Evolutionary conservation across 352 stramenopile species (phyloP).

Genomic region (Globisporangium nodosum): DNA sequence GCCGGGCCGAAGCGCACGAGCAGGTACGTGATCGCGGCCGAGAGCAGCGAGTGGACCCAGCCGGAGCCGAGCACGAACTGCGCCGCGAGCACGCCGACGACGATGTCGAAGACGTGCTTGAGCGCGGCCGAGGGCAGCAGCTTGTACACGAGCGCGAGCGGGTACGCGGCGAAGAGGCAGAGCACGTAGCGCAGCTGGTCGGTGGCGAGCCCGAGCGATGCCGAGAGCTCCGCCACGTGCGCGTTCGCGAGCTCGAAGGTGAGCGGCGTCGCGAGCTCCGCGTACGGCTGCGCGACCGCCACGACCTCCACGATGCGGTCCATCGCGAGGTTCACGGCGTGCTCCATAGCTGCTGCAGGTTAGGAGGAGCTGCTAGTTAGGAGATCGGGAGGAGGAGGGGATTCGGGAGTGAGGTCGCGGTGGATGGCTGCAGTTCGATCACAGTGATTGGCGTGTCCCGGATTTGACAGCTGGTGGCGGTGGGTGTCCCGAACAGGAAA

Average conservation of each 20-base stretch:
- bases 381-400: no score
- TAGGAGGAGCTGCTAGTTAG: no score
- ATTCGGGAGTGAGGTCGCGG: no score
- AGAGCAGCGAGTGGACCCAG: constrained; percentile 93
- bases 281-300: constrained; percentile 29
- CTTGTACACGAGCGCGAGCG: constrained; percentile 70
- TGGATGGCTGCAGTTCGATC: no score
- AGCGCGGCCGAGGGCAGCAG: constrained; percentile 65
- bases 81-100: constrained; percentile 88
- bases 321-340: constrained; percentile 21
- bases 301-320: constrained; percentile 35
- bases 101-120: constrained; percentile 91
- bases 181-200: constrained; percentile 81
- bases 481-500: no score
- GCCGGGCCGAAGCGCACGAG: constrained; percentile 43
- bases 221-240: constrained; percentile 33
- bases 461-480: no score
- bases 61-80: constrained; percentile 90
- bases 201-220: constrained; percentile 30
- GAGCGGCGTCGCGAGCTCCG: constrained; percentile 46
- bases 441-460: no score
- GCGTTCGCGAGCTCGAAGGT: constrained; percentile 45
- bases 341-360: constrained; percentile 11
- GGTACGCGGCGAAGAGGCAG: constrained; percentile 91
- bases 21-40: constrained; percentile 89